Conservation (phyloP, 2,329 filamentous ascomycete genomes). For the Penicillium thymicola region DNA sequence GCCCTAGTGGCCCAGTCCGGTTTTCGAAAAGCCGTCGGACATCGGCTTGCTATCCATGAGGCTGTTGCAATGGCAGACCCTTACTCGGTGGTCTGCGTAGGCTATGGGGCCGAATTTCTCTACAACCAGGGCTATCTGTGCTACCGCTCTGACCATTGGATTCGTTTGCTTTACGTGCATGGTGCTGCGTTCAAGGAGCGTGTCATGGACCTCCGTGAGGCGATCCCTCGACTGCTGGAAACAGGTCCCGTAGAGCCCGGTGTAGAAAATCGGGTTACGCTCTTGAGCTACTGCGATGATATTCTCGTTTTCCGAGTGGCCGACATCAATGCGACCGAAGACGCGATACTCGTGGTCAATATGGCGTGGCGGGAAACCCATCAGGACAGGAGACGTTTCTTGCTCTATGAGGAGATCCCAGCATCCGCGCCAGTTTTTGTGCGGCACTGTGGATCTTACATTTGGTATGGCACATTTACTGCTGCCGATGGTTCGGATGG, state of each 20-base stretch:
- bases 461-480: constrained; percentile 66
- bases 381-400: constrained; percentile 33
- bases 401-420: constrained; percentile 43
- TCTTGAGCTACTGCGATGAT: constrained; percentile 57
- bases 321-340: constrained; percentile 39
- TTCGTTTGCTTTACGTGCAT: constrained; percentile 61
- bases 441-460: constrained; percentile 58
- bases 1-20: constrained; percentile 37
- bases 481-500: constrained; percentile 52
- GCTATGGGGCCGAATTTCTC: constrained; percentile 58
- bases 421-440: constrained; percentile 62
- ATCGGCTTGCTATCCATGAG: constrained; percentile 58
- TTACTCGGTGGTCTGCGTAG: constrained; percentile 59
- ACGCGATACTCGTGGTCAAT: constrained; percentile 56
- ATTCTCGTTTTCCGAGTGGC: constrained; percentile 59
- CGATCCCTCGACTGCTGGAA: constrained; percentile 38
- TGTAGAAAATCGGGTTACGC: constrained; percentile 47
- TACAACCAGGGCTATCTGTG: constrained; percentile 65
- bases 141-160: constrained; percentile 53
- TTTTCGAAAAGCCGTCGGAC: constrained; percentile 56
- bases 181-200: constrained; percentile 49
- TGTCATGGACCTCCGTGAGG: constrained; percentile 54
- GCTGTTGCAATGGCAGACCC: constrained; percentile 62
- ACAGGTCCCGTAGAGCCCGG: constrained; percentile 22
- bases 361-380: constrained; percentile 25